phyloP scores from a whole-genome alignment of 2,329 filamentous ascomycete species.

The Epichloe baconii region DNA sequence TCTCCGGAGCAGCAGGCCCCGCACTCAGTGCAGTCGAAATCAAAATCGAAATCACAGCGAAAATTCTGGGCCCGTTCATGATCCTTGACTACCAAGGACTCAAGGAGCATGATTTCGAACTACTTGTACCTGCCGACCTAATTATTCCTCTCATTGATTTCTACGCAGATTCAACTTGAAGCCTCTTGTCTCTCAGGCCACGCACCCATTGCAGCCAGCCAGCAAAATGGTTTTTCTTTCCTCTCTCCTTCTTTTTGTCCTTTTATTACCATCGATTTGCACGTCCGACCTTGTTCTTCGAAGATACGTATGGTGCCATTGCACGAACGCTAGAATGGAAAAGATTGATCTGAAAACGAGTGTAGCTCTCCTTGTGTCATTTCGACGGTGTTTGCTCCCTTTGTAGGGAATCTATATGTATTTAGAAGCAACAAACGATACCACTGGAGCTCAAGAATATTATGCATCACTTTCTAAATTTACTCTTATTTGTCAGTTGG shows the following conservation, averaged over 20 bases:
- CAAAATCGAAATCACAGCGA: background rate
- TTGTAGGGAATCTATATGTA: background rate
- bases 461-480: background rate
- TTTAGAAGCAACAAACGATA: conserved; percentile 1
- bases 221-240: too few relatives aligned
- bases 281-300: too few relatives aligned
- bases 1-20: conserved; percentile 7
- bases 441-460: background rate
- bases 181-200: too few relatives aligned
- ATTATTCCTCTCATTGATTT: background rate
- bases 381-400: background rate
- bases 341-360: background rate
- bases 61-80: background rate
- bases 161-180: too few relatives aligned
- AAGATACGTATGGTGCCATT: background rate
- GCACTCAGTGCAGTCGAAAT: background rate
- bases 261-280: too few relatives aligned
- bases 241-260: too few relatives aligned
- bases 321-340: background rate
- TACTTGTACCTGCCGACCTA: background rate
- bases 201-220: too few relatives aligned
- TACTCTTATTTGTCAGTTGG: too few relatives aligned
- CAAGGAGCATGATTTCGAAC: background rate
- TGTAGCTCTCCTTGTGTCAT: background rate
- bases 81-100: background rate